Conservation (phyloP, 2,329 filamentous ascomycete species). For the Neofusicoccum laricinum region DNA sequence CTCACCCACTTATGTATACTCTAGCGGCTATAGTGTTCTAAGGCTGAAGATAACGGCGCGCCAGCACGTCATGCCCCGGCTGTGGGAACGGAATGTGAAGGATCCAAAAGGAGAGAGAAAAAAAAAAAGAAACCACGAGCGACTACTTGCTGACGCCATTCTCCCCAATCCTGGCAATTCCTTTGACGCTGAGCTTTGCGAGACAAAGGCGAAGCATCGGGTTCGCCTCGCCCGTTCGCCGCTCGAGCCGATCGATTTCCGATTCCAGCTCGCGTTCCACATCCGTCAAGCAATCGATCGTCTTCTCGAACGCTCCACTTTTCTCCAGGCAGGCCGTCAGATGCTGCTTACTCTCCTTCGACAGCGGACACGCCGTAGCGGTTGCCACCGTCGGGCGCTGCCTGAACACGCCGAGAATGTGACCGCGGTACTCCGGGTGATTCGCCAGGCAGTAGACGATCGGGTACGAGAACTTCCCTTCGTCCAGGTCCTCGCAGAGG, state of each 20-base stretch:
- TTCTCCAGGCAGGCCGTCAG: neutral
- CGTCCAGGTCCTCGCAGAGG: constrained; percentile 42
- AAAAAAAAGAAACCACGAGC: too few relatives aligned
- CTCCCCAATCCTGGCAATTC: neutral
- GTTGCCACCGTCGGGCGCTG: neutral
- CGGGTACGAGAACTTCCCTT: constrained; percentile 42
- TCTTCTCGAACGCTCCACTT: neutral
- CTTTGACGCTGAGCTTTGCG: neutral
- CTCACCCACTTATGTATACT: too few relatives aligned
- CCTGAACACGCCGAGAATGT: neutral
- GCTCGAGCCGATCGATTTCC: neutral
- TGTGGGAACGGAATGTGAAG: too few relatives aligned
- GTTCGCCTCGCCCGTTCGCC: neutral
- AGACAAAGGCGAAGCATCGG: neutral
- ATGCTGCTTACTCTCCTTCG: neutral
- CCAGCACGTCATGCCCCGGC: too few relatives aligned
- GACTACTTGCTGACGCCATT: neutral
- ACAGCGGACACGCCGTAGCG: neutral
- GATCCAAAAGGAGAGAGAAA: too few relatives aligned
- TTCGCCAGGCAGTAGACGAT: constrained; percentile 24
- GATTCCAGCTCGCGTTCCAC: neutral
- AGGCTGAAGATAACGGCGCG: too few relatives aligned
- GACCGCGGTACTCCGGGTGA: neutral
- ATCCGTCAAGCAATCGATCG: neutral
- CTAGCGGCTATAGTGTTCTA: too few relatives aligned